These are phyloP conservation scores for Phytophthora brassicae DNA, from an alignment of 352 stramenopile genomes.

Conservation along the genomic window DNA sequence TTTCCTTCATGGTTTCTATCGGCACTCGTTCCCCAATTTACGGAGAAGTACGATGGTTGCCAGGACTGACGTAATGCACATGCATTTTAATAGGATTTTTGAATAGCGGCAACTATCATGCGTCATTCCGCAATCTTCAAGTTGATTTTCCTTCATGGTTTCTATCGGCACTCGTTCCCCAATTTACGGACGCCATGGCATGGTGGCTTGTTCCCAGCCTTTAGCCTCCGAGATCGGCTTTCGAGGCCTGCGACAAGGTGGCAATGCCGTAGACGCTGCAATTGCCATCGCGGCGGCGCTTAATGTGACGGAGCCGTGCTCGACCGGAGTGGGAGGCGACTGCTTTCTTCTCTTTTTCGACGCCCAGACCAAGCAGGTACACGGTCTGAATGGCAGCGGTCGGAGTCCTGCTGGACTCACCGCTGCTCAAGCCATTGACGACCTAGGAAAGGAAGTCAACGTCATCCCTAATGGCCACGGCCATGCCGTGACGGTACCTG, in stretches of 20 bases:
- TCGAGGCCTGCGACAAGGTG: slow-evolving; percentile 86
- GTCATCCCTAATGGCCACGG: slow-evolving; percentile 57
- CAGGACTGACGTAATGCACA: no score
- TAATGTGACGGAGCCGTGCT: slow-evolving; percentile 73
- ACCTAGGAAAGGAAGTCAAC: slow-evolving; percentile 39
- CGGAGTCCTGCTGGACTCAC: slow-evolving; percentile 80
- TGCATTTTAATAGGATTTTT: no score
- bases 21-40: no score
- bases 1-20: no score
- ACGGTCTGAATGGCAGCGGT: slow-evolving; percentile 93
- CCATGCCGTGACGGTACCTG: slow-evolving; percentile 88
- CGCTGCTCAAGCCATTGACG: slow-evolving; percentile 57
- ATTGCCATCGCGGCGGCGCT: slow-evolving; percentile 61
- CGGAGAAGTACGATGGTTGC: no score
- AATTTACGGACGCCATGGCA: slow-evolving; percentile 88
- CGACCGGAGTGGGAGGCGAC: slow-evolving; percentile 88
- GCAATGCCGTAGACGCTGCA: slow-evolving; percentile 94
- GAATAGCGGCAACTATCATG: no score
- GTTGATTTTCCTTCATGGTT: slow-evolving; percentile 30
- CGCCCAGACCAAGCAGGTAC: slow-evolving; percentile 77
- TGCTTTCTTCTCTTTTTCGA: slow-evolving; percentile 97
- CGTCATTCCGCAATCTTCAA: slow-evolving; percentile 12
- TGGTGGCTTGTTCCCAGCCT: slow-evolving; percentile 94
- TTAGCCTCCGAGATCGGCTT: slow-evolving; percentile 92
- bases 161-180: slow-evolving; percentile 78